These are phyloP conservation scores for Amanita inopinata DNA, from an alignment of 768 basidiomycete genomes.

Conservation along the genomic window DNA sequence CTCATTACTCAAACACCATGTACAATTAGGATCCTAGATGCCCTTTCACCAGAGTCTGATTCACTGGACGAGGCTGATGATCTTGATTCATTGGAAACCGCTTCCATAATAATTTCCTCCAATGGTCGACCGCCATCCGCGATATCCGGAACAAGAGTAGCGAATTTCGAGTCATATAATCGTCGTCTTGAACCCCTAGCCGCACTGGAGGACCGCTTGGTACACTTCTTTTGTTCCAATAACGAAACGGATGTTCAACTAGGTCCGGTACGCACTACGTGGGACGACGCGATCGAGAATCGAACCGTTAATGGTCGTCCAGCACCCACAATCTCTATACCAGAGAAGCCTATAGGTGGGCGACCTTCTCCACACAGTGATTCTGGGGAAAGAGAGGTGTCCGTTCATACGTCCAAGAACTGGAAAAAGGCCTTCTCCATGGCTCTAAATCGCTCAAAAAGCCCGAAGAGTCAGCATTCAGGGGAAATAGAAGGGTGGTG, in stretches of 20 bases:
- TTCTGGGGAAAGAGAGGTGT: conserved; percentile 38
- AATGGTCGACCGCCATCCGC: conserved; percentile 43
- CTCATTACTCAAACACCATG: conserved; percentile 11
- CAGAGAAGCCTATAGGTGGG: conserved; percentile 19
- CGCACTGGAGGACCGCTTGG: conserved; percentile 62
- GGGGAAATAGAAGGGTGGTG: conserved; percentile 75
- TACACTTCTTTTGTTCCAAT: conserved; percentile 53
- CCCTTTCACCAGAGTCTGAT: conserved; percentile 58
- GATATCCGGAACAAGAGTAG: conserved; percentile 37
- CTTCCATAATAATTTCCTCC: conserved; percentile 40
- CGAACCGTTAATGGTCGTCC: conserved; percentile 34
- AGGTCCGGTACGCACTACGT: conserved; percentile 25
- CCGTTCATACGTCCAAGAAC: conserved; percentile 50
- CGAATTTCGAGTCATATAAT: conserved; percentile 54
- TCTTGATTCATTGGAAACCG: conserved; percentile 38
- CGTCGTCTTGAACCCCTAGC: conserved; percentile 56
- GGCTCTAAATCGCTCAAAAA: conserved; percentile 44
- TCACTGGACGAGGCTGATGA: conserved; percentile 51
- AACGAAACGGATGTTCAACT: conserved; percentile 67
- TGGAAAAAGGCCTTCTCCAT: conserved; percentile 59
- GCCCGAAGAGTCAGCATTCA: conserved; percentile 60
- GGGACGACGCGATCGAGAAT: conserved; percentile 23
- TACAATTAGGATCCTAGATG: conserved; percentile 54
- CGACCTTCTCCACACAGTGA: conserved; percentile 22
- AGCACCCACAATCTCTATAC: conserved; percentile 38